These are phyloP conservation scores for Talaromyces adpressus DNA, from an alignment of 495 filamentous ascomycete species.

Conservation along the genomic window DNA sequence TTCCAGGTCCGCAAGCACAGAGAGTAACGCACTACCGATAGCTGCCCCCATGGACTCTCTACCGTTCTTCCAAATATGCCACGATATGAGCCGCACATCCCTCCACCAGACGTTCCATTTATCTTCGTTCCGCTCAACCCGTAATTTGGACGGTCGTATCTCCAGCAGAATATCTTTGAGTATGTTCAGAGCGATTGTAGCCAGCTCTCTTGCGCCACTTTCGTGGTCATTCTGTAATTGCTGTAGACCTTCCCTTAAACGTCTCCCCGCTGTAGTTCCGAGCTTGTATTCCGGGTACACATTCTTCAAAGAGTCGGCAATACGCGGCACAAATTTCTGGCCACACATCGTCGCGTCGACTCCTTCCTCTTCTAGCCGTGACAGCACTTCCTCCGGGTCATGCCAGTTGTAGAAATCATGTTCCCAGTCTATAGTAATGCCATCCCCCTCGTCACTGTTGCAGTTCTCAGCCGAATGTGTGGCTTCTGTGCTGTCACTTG, in stretches of 20 bases:
- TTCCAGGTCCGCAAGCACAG: constrained; percentile 33
- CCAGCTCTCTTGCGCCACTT: constrained; percentile 52
- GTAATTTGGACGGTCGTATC: constrained; percentile 2
- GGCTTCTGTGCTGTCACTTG: constrained; percentile 7
- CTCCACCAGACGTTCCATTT: constrained; percentile 43
- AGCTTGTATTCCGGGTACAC: constrained; percentile 7
- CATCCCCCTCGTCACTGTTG: constrained; percentile 20
- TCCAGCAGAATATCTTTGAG: constrained; percentile 36
- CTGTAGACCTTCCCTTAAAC: constrained; percentile 28
- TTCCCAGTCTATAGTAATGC: constrained; percentile 56
- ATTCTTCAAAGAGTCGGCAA: constrained; percentile 1
- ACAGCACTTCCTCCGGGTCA: background rate
- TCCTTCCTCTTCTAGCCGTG: background rate
- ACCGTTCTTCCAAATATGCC: constrained; percentile 58
- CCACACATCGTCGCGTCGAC: background rate
- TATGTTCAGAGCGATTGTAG: constrained; percentile 36
- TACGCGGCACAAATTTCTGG: constrained; percentile 3
- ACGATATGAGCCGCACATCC: constrained; percentile 47
- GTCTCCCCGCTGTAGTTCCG: constrained; percentile 1
- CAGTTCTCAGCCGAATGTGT: background rate
- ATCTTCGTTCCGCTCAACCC: constrained; percentile 7
- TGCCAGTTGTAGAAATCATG: constrained; percentile 53
- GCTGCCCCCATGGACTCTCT: constrained; percentile 58
- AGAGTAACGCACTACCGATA: constrained; percentile 44
- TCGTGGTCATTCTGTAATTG: constrained; percentile 43